These are phyloP conservation scores for Chlorella sp. DNA, from an alignment of 139 green algal genomes.

Conservation along the genomic window DNA sequence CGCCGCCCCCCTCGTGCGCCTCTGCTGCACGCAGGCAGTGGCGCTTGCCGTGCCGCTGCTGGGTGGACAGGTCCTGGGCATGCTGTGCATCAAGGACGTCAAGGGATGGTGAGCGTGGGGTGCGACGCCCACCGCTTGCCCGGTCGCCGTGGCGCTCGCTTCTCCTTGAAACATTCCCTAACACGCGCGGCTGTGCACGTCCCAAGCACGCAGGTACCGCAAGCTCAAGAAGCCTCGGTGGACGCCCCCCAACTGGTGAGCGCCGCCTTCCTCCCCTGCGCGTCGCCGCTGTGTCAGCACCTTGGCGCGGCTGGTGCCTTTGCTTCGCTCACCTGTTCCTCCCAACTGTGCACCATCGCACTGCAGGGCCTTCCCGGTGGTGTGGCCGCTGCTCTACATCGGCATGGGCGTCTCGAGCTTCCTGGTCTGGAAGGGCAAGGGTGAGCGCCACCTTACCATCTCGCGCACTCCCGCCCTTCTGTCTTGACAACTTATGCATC, in stretches of 20 bases:
- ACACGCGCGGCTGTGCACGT: background rate
- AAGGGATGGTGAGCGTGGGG: background rate
- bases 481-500: too few relatives aligned
- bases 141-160: background rate
- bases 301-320: too few relatives aligned
- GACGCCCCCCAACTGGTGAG: slow-evolving; percentile 1
- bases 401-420: background rate
- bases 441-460: background rate
- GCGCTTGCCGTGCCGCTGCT: background rate
- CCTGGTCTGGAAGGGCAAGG: background rate
- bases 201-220: slow-evolving; percentile 1
- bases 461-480: background rate
- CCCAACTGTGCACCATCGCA: too few relatives aligned
- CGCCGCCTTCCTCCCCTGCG: background rate
- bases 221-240: slow-evolving; percentile 9
- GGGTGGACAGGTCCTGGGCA: background rate
- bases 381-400: slow-evolving; percentile 6
- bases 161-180: too few relatives aligned
- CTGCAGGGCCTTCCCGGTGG: background rate
- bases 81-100: background rate
- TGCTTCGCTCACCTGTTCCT: too few relatives aligned
- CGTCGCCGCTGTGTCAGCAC: too few relatives aligned
- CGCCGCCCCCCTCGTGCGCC: too few relatives aligned
- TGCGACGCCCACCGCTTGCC: background rate
- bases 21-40: too few relatives aligned